Evolutionary conservation across 148 eudicot genomes (phyloP).

Genomic region (Fagopyrum tataricum): DNA sequence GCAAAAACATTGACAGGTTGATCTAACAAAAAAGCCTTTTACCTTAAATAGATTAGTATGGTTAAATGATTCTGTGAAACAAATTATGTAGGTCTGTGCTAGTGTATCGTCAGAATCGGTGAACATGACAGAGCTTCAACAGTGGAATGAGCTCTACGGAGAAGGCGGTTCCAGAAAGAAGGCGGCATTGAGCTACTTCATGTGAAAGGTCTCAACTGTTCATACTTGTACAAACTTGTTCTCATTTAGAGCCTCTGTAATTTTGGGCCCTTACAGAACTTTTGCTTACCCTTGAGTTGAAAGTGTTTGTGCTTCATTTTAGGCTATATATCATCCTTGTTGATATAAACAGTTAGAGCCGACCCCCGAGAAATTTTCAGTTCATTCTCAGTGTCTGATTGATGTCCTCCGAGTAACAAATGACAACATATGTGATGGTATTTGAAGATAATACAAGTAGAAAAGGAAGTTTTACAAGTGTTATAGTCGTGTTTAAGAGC

Average conservation of each 20-base stretch:
- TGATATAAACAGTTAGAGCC: not conserved
- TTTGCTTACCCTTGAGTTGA: not conserved
- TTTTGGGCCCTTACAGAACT: not conserved
- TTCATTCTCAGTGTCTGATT: constrained; percentile 4
- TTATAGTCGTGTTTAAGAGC: not conserved
- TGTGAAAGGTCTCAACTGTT: constrained; percentile 34
- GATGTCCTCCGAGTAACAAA: not conserved
- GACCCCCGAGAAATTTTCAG: not conserved
- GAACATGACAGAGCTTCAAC: constrained; percentile 89
- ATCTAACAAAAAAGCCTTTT: no score
- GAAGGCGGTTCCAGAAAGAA: constrained; percentile 93
- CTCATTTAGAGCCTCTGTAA: constrained; percentile 4
- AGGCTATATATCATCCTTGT: not conserved
- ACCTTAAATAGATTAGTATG: not conserved
- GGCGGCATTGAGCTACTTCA: constrained; percentile 81
- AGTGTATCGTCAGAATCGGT: constrained; percentile 81
- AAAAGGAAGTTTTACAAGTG: not conserved
- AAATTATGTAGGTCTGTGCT: constrained; percentile 57
- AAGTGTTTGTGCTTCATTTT: not conserved
- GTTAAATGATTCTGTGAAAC: not conserved
- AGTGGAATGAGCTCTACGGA: constrained; percentile 94
- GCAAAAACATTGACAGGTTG: no score
- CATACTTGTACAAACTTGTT: not conserved
- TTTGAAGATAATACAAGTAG: not conserved
- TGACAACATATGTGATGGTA: constrained; percentile 6